Conservation (phyloP, 768 basidiomycete genomes). For the Podaxis carcinomalis region DNA sequence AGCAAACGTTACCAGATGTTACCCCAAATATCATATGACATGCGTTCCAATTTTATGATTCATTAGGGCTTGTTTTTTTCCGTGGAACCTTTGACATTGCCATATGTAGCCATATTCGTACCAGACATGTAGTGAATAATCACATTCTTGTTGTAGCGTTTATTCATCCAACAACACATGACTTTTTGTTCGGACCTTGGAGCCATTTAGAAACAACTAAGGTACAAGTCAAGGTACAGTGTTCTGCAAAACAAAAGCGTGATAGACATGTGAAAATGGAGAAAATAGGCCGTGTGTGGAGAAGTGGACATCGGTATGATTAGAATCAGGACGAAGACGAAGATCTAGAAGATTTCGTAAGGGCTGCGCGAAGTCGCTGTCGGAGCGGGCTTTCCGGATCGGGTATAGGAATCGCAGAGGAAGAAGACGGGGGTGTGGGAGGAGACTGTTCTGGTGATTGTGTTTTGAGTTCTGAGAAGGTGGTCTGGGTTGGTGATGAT, state of each 20-base stretch:
- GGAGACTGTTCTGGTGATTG: not conserved
- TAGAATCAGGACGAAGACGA: not conserved
- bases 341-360: conserved; percentile 6
- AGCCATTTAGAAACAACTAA: not conserved
- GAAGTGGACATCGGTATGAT: not conserved
- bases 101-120: not conserved
- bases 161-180: not conserved
- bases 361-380: conserved; percentile 9
- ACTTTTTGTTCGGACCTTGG: not conserved
- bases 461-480: not conserved
- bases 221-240: not conserved
- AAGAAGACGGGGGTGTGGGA: not conserved
- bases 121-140: not conserved
- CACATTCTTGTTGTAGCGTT: not conserved
- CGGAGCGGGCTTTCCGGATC: conserved; percentile 8
- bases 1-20: not conserved
- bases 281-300: not conserved
- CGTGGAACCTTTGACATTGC: not conserved
- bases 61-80: not conserved
- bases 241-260: conserved; percentile 13
- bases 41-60: not conserved
- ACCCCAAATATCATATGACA: not conserved
- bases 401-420: not conserved
- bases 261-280: not conserved
- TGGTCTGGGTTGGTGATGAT: not conserved